Evolutionary conservation across 495 filamentous ascomycete genomes (phyloP).

Genomic region (Talaromyces thailandensis): DNA sequence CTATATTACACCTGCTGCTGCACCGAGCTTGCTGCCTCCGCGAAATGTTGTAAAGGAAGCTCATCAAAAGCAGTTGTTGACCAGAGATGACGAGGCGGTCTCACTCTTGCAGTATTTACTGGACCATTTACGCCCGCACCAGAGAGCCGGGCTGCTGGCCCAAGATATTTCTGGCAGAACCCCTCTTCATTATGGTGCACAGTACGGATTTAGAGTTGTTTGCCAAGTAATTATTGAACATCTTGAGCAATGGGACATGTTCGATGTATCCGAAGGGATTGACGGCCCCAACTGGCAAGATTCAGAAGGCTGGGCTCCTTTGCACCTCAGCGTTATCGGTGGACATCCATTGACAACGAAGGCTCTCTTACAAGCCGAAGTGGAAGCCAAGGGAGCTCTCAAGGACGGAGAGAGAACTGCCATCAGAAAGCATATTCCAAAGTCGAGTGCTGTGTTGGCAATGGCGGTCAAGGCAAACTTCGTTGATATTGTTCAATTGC

Average conservation of each 20-base stretch:
- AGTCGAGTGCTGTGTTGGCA: constrained; percentile 83
- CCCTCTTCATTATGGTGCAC: constrained; percentile 89
- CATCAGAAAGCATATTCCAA: constrained; percentile 59
- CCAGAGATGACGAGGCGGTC: constrained; percentile 64
- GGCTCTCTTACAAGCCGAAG: constrained; percentile 69
- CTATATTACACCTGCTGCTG: constrained; percentile 70
- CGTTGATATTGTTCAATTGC: constrained; percentile 66
- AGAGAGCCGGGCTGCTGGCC: constrained; percentile 57
- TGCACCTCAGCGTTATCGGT: constrained; percentile 87
- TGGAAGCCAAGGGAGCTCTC: constrained; percentile 45
- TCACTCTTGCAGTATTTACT: constrained; percentile 66
- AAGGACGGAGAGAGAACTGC: constrained; percentile 45
- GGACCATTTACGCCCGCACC: constrained; percentile 55
- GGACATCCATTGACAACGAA: constrained; percentile 82
- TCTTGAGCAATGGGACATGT: constrained; percentile 83
- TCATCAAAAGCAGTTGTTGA: constrained; percentile 50
- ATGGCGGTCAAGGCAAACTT: constrained; percentile 83
- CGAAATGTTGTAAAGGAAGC: constrained; percentile 44
- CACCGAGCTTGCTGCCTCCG: constrained; percentile 52
- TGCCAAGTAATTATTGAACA: constrained; percentile 80
- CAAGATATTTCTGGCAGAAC: constrained; percentile 76
- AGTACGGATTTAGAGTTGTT: constrained; percentile 83
- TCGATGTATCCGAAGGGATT: constrained; percentile 74
- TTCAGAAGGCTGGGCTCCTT: constrained; percentile 78
- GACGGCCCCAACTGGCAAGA: constrained; percentile 85